phyloP scores from a whole-genome alignment of 2,329 filamentous ascomycete genomes.

The Colletotrichum somersetense region DNA sequence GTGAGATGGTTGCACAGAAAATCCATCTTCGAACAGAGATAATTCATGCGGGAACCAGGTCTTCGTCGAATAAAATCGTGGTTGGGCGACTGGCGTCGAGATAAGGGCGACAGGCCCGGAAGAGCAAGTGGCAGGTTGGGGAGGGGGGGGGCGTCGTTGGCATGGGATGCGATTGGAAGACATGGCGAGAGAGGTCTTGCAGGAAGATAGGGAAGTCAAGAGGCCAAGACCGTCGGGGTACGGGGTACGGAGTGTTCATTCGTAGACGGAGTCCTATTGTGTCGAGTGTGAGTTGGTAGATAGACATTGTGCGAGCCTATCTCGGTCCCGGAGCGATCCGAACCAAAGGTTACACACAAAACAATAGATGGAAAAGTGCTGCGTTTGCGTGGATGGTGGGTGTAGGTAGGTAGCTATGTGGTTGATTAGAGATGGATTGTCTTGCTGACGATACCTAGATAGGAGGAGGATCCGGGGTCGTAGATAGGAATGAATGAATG shows the following conservation, averaged over 20 bases:
- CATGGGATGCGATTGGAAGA: neutral
- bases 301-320: neutral
- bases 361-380: neutral
- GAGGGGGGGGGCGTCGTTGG: neutral
- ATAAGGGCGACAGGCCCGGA: constrained; percentile 26
- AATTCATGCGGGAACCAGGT: constrained; percentile 9
- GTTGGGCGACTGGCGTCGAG: neutral
- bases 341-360: neutral
- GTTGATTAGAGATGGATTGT: neutral
- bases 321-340: neutral
- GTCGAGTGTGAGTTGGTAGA: neutral
- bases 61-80: constrained; percentile 7
- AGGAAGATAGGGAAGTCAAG: neutral
- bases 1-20: constrained; percentile 4
- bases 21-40: neutral
- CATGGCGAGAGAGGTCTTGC: neutral
- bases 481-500: neutral
- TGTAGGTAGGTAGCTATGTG: too few relatives aligned
- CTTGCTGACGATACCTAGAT: too few relatives aligned
- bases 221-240: neutral
- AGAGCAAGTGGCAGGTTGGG: constrained; percentile 26
- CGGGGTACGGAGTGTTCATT: too few relatives aligned
- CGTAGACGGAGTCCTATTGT: neutral
- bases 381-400: neutral
- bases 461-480: neutral